Conservation (phyloP, 78 protist species). For the Cavenderia fasciculata region DNA sequence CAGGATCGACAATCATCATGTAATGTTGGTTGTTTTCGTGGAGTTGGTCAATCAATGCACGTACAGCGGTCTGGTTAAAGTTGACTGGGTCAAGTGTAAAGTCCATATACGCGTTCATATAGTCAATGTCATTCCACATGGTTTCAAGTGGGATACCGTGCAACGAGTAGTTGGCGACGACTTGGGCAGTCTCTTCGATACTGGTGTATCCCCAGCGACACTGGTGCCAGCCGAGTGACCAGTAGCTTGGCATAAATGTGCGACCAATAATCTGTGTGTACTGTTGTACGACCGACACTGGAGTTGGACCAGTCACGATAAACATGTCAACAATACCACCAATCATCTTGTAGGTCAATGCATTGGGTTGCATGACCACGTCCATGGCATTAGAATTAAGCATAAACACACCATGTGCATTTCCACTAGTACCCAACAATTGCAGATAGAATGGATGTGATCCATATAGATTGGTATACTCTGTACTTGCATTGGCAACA, state of each 20-base stretch:
- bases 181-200: conserved; percentile 68
- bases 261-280: conserved; percentile 77
- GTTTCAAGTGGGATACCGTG: conserved; percentile 83
- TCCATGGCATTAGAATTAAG: conserved; percentile 85
- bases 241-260: conserved; percentile 81
- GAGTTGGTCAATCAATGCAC: conserved; percentile 47
- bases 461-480: conserved; percentile 84
- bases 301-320: conserved; percentile 85
- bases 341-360: conserved; percentile 58
- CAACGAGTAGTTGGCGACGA: conserved; percentile 60
- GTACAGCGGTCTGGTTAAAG: conserved; percentile 42
- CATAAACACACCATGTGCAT: conserved; percentile 83
- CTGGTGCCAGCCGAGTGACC: conserved; percentile 84
- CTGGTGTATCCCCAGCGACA: conserved; percentile 84
- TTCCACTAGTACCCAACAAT: conserved; percentile 25
- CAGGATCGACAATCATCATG: conserved; percentile 89
- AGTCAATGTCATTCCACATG: conserved; percentile 88
- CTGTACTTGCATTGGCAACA: conserved; percentile 65
- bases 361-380: conserved; percentile 10
- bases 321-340: conserved; percentile 90
- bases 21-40: conserved; percentile 79
- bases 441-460: conserved; percentile 89
- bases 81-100: conserved; percentile 82
- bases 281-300: conserved; percentile 71
- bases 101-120: conserved; percentile 82